A percentile compares a stretch with the other conserved stretches of the same genome.
Evolutionary conservation across 495 filamentous ascomycete species (phyloP).

Genomic region (Aspergillus incahuasiensis): DNA sequence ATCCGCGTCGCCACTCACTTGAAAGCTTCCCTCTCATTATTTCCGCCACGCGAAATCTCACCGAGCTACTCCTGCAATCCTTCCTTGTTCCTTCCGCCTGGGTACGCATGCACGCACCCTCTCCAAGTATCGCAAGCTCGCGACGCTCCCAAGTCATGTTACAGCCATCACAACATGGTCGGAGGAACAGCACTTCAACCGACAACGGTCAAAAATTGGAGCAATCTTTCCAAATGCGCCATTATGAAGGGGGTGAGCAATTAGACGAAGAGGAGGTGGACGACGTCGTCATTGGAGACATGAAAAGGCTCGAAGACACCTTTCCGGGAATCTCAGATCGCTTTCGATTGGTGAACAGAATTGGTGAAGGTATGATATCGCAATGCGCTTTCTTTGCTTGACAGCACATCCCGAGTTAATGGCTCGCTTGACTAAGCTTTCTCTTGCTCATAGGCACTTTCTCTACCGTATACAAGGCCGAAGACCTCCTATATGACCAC

Average conservation of each 20-base stretch:
- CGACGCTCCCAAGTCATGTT: constrained; percentile 18
- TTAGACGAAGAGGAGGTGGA: constrained; percentile 59
- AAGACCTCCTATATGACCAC: constrained; percentile 82
- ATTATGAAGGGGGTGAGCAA: constrained; percentile 44
- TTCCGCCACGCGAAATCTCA: background rate
- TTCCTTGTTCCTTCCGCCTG: background rate
- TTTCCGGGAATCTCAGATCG: constrained; percentile 78
- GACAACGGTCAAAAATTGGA: constrained; percentile 28
- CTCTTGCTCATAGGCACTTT: constrained; percentile 68
- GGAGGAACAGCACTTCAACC: constrained; percentile 29
- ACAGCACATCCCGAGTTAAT: background rate
- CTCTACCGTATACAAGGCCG: constrained; percentile 97
- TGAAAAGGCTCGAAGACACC: constrained; percentile 72
- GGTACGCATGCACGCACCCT: constrained; percentile 26
- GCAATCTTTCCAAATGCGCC: constrained; percentile 19
- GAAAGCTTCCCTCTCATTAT: background rate
- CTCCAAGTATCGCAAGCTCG: constrained; percentile 22
- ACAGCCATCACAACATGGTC: constrained; percentile 22
- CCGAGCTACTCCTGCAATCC: background rate
- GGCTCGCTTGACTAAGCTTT: background rate
- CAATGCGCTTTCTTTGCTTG: background rate
- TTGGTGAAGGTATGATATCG: constrained; percentile 73
- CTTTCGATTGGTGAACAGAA: constrained; percentile 91
- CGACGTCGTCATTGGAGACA: constrained; percentile 71
- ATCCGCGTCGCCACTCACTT: background rate